Conservation (phyloP, 2,329 filamentous ascomycete species). For the Alternaria infectoria region DNA sequence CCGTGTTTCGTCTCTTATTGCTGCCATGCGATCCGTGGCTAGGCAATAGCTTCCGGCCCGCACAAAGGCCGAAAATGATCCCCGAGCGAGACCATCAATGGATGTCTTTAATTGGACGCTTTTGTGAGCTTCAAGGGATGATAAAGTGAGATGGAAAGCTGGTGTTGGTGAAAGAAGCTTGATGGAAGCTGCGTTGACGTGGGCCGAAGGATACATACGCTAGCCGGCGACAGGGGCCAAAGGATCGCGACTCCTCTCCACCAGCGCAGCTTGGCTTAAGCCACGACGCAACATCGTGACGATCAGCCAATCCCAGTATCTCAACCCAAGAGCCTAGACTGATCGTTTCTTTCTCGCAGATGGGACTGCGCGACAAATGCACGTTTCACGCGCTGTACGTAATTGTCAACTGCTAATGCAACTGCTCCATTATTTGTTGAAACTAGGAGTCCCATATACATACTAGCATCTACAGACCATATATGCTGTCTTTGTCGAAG, state of each 20-base stretch:
- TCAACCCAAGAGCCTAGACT: background rate
- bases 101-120: background rate
- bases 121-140: background rate
- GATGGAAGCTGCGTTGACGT: background rate
- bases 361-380: background rate
- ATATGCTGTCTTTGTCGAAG: conserved; percentile 5
- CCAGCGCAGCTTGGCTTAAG: background rate
- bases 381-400: background rate
- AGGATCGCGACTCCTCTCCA: background rate
- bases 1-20: background rate
- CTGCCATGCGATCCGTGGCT: background rate
- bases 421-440: background rate
- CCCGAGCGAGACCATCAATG: background rate
- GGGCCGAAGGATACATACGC: background rate
- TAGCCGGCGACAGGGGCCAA: background rate
- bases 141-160: background rate
- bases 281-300: background rate
- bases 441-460: background rate
- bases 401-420: background rate
- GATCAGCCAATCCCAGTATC: background rate
- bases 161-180: background rate
- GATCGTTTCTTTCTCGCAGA: background rate
- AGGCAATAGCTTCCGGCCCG: background rate
- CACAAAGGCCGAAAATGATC: background rate
- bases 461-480: background rate